phyloP scores from a whole-genome alignment of 345 rosid genomes.

The Carallia pectinifolia region DNA sequence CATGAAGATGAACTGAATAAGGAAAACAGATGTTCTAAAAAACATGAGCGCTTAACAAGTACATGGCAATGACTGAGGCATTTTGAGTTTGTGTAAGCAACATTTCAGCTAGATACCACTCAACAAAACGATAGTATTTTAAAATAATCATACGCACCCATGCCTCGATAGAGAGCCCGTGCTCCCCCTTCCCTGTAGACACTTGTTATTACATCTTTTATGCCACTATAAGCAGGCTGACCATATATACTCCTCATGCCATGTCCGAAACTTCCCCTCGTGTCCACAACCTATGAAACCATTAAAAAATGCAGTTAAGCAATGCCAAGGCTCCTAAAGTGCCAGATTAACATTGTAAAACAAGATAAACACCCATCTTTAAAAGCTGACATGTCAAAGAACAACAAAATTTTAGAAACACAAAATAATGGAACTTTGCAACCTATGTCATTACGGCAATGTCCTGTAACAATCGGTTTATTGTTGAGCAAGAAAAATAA shows the following conservation, averaged over 20 bases:
- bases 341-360: no score
- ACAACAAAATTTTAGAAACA: neutral
- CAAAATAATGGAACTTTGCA: neutral
- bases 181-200: conserved; percentile 83
- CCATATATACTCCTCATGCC: conserved; percentile 41
- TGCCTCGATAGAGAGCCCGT: conserved; percentile 80
- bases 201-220: conserved; percentile 65
- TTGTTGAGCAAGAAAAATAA: no score
- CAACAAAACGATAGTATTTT: neutral
- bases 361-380: no score
- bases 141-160: conserved; percentile 51
- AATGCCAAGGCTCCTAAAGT: no score
- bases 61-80: no score
- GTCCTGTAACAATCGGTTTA: no score
- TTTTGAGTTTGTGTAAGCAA: no score
- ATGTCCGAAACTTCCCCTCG: conserved; percentile 31
- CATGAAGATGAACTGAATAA: neutral
- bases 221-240: conserved; percentile 65
- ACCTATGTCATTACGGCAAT: no score
- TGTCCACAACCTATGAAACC: conserved; percentile 53
- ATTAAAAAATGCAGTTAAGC: conserved; percentile 1
- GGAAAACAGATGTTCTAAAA: neutral
- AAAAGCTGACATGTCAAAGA: neutral
- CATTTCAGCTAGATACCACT: neutral
- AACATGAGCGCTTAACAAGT: neutral